Percentiles rank a stretch among this genome's conserved stretches.
Conservation (phyloP, 2,329 filamentous ascomycete genomes). For the Talaromyces islandicus region DNA sequence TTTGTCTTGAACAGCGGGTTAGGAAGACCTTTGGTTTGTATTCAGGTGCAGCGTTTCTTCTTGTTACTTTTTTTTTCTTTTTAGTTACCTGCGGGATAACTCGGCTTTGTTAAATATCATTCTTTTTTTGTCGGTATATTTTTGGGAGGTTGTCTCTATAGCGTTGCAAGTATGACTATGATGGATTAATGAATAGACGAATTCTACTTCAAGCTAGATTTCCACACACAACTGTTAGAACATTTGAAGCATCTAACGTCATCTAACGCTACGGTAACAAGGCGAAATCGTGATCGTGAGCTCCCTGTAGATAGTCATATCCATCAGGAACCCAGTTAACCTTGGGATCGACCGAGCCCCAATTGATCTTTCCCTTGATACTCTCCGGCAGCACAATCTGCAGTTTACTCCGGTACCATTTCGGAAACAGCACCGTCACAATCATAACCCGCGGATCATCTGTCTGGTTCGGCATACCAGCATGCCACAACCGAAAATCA, state of each 20-base stretch:
- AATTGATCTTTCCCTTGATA: constrained; percentile 25
- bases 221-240: neutral
- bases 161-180: neutral
- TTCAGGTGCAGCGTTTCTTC: neutral
- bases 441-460: constrained; percentile 42
- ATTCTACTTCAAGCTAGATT: neutral
- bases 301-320: constrained; percentile 32
- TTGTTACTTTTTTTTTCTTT: neutral
- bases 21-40: neutral
- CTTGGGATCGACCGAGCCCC: constrained; percentile 27
- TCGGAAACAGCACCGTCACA: constrained; percentile 32
- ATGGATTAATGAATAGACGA: neutral
- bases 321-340: constrained; percentile 33
- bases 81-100: neutral
- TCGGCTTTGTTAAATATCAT: neutral
- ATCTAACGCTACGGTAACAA: constrained; percentile 12
- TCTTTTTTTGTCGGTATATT: neutral
- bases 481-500: constrained; percentile 47
- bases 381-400: constrained; percentile 25
- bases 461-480: constrained; percentile 43
- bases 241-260: neutral
- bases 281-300: constrained; percentile 31
- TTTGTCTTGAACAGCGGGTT: neutral
- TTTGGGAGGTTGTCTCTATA: neutral
- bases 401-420: constrained; percentile 30